A percentile compares a stretch with the other conserved stretches of the same genome.
phyloP scores from a whole-genome alignment of 2,329 filamentous ascomycete species.

The Botryotinia globosa region DNA sequence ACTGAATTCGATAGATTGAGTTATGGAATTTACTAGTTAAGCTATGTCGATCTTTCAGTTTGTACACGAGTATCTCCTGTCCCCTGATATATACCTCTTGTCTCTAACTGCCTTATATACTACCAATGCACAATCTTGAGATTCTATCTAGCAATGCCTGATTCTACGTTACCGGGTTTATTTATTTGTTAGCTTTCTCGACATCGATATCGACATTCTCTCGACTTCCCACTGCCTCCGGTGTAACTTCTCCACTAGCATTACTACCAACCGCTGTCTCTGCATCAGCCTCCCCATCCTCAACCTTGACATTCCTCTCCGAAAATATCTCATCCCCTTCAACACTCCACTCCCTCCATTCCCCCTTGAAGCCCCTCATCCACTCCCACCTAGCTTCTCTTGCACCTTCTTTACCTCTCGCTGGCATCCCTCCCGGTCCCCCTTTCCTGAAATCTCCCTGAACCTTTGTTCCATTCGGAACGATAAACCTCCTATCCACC shows the following conservation, averaged over 20 bases:
- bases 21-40: neutral
- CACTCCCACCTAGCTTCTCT: conserved; percentile 1
- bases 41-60: neutral
- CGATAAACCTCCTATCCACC: conserved; percentile 71
- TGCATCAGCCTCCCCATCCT: neutral
- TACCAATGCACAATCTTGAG: neutral
- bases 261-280: neutral
- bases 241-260: neutral
- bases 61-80: neutral
- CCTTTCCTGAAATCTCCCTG: conserved; percentile 45
- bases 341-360: conserved; percentile 10
- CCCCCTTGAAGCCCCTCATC: conserved; percentile 14
- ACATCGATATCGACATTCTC: neutral
- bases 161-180: neutral
- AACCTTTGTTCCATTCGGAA: conserved; percentile 65
- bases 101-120: neutral
- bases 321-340: neutral
- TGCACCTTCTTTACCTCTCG: neutral
- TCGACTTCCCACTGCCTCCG: neutral
- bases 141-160: neutral
- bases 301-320: neutral
- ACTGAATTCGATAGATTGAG: neutral
- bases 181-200: neutral
- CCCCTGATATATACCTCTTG: neutral
- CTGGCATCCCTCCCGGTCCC: neutral